Conservation (phyloP, 2,329 filamentous ascomycete genomes). For the Drechslerella stenobrocha region DNA sequence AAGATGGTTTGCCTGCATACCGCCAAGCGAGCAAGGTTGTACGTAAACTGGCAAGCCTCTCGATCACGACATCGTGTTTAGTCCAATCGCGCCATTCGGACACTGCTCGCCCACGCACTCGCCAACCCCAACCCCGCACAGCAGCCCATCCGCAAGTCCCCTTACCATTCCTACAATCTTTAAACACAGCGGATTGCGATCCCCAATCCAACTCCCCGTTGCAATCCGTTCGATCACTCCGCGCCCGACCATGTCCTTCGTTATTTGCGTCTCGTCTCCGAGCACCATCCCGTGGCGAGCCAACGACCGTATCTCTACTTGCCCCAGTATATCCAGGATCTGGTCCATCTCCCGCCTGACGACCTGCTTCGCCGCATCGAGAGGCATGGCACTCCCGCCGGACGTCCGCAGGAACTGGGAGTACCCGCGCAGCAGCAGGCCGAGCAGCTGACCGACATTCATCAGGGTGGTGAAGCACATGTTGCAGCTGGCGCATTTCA, state of each 20-base stretch:
- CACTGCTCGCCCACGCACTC: conserved; percentile 43
- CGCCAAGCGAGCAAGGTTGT: too few species aligned
- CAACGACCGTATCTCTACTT: conserved; percentile 38
- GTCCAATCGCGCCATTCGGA: conserved; percentile 27
- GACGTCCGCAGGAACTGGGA: conserved; percentile 41
- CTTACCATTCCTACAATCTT: conserved; percentile 47
- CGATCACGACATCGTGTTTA: conserved; percentile 33
- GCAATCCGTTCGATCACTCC: conserved; percentile 42
- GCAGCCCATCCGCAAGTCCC: conserved; percentile 31
- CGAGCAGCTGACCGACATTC: conserved; percentile 43
- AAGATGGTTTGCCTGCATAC: too few species aligned
- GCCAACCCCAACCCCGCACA: conserved; percentile 42
- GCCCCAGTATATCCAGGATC: conserved; percentile 45
- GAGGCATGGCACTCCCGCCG: conserved; percentile 24
- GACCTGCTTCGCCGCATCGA: conserved; percentile 21
- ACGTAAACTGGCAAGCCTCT: too few species aligned
- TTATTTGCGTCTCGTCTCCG: conserved; percentile 22
- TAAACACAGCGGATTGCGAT: conserved; percentile 39
- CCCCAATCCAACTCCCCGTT: conserved; percentile 42
- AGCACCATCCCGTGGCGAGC: conserved; percentile 39
- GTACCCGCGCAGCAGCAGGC: conserved; percentile 34
- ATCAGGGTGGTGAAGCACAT: conserved; percentile 47
- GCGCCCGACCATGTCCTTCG: conserved; percentile 45
- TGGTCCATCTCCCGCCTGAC: conserved; percentile 45
- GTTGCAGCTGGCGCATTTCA: conserved; percentile 46